phyloP scores from a whole-genome alignment of 1,284 basidiomycete genomes.

The Rhodotorula sp. region DNA sequence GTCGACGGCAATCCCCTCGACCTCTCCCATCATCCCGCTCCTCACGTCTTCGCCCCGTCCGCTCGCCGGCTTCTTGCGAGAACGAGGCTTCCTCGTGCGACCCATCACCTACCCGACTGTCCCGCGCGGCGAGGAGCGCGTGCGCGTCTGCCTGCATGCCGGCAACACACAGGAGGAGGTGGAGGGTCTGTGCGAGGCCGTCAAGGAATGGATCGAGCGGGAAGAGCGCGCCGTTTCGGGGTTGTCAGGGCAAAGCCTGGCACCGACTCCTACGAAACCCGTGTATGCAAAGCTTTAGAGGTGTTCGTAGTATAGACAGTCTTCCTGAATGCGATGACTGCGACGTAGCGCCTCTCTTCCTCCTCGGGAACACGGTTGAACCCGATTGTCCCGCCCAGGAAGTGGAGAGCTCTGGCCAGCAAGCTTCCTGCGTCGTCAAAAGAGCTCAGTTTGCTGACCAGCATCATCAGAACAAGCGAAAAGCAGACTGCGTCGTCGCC shows the following conservation, averaged over 20 bases:
- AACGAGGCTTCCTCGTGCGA: conserved; percentile 66
- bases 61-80: conserved; percentile 66
- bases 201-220: conserved; percentile 15
- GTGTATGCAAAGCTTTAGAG: neutral
- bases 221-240: neutral
- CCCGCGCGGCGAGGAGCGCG: conserved; percentile 75
- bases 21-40: conserved; percentile 78
- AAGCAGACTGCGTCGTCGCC: too few species aligned
- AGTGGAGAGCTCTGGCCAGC: too few species aligned
- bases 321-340: too few species aligned
- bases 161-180: conserved; percentile 68
- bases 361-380: neutral
- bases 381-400: too few species aligned
- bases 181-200: conserved; percentile 46
- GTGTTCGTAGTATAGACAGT: too few species aligned
- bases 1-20: conserved; percentile 33
- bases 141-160: conserved; percentile 79
- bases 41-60: conserved; percentile 71
- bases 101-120: conserved; percentile 75
- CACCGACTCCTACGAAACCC: neutral
- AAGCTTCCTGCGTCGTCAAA: too few species aligned
- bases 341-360: neutral
- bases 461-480: too few species aligned
- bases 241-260: neutral
- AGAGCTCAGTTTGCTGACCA: too few species aligned